A percentile compares a stretch with the other conserved stretches of the same genome.
Conservation (phyloP, 1,139 yeast genomes). For the Candida sanyaensis region DNA sequence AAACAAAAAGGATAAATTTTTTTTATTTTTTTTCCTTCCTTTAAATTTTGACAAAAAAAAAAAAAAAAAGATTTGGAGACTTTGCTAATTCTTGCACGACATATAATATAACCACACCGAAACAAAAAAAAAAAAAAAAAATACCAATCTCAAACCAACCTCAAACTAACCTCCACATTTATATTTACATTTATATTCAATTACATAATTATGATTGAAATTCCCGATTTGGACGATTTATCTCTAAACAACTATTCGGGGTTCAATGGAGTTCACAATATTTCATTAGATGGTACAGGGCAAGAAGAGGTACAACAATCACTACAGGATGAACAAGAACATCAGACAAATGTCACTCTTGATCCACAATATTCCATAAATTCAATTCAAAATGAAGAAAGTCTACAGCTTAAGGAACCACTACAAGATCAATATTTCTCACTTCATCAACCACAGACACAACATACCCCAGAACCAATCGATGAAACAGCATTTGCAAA, state of each 20-base stretch:
- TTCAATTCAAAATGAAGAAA: constrained; percentile 6
- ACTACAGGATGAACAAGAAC: constrained; percentile 6
- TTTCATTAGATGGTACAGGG: constrained; percentile 3
- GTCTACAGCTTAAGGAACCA: not conserved
- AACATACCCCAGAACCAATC: not conserved
- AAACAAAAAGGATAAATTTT: no score
- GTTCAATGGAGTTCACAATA: not conserved
- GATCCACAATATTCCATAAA: constrained; percentile 1
- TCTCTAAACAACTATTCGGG: constrained; percentile 11
- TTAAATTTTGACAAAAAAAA: no score
- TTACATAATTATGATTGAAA: constrained; percentile 34
- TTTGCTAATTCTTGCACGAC: no score
- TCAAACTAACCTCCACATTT: not conserved
- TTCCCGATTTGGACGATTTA: constrained; percentile 39
- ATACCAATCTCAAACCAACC: not conserved
- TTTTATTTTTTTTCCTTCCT: no score
- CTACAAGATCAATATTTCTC: constrained; percentile 3
- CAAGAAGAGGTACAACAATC: constrained; percentile 1
- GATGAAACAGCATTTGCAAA: not conserved
- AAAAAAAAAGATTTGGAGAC: no score
- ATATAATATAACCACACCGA: not conserved
- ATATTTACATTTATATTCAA: not conserved
- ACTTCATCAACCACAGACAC: not conserved
- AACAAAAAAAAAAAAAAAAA: no score
- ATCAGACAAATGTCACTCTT: constrained; percentile 10